phyloP scores from a whole-genome alignment of 352 stramenopile genomes.

The Phytopythium mirpurense region DNA sequence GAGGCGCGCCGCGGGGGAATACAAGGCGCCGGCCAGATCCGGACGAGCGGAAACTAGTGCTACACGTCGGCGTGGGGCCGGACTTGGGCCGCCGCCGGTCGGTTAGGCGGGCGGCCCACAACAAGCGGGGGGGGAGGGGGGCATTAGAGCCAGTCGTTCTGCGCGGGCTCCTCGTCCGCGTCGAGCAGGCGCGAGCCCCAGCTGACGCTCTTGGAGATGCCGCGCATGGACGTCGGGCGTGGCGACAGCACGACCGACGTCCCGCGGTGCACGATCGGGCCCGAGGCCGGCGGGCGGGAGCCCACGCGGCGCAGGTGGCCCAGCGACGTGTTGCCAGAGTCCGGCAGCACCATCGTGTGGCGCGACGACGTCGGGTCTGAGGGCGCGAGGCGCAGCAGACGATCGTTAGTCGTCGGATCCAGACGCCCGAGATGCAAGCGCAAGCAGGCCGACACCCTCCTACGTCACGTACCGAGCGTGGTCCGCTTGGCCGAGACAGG shows the following conservation, averaged over 20 bases:
- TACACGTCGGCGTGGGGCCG: constrained; percentile 29
- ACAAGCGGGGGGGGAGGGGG: no score
- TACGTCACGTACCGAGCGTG: constrained; percentile 43
- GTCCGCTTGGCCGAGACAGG: constrained; percentile 26
- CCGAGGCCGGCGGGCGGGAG: constrained; percentile 27
- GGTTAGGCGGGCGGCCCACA: no score
- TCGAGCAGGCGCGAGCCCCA: constrained; percentile 43
- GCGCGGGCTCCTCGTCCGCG: constrained; percentile 52
- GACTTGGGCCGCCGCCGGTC: no score
- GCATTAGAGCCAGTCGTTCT: constrained; percentile 79
- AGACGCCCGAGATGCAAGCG: no score
- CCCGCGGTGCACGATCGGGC: constrained; percentile 40
- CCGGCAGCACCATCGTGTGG: constrained; percentile 42
- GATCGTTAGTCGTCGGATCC: neutral
- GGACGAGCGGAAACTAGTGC: constrained; percentile 25
- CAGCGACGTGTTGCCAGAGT: constrained; percentile 27
- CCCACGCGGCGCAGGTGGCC: constrained; percentile 64
- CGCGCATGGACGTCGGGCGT: constrained; percentile 28
- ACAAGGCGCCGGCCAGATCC: no score
- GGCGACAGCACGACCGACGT: constrained; percentile 53
- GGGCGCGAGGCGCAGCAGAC: neutral
- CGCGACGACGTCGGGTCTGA: constrained; percentile 22
- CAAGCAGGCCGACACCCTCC: no score
- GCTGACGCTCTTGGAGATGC: constrained; percentile 76
- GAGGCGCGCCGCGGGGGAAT: neutral